A percentile compares a stretch with the other conserved stretches of the same genome.
phyloP scores from a whole-genome alignment of 371 early-diverging fungal genomes.

The Mucor lusitanicus region DNA sequence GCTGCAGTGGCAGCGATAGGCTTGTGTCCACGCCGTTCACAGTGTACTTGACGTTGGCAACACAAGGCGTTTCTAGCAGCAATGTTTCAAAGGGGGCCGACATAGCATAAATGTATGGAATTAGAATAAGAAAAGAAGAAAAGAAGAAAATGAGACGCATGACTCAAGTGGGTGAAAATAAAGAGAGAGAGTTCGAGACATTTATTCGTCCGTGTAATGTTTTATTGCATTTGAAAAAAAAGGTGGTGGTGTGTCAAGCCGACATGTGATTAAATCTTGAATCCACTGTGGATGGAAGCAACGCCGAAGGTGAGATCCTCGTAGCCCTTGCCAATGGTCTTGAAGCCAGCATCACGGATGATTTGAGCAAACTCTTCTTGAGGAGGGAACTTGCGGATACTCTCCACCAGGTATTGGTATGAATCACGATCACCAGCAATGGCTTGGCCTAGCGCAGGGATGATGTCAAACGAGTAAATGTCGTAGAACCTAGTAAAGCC shows the following conservation, averaged over 20 bases:
- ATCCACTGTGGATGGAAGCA: constrained; percentile 94
- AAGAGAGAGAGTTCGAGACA: neutral
- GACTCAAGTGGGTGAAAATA: neutral
- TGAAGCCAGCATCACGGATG: constrained; percentile 90
- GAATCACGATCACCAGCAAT: constrained; percentile 92
- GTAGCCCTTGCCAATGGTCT: constrained; percentile 86
- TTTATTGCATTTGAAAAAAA: neutral
- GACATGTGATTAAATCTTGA: constrained; percentile 62
- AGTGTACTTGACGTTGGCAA: neutral
- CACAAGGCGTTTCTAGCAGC: constrained; percentile 1
- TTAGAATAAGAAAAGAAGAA: neutral
- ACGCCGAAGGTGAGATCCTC: constrained; percentile 97
- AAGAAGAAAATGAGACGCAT: neutral
- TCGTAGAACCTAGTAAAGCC: constrained; percentile 86
- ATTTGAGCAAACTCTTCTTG: constrained; percentile 90
- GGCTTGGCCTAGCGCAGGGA: constrained; percentile 87
- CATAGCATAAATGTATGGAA: neutral
- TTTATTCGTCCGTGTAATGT: neutral
- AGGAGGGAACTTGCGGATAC: constrained; percentile 93
- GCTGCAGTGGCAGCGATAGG: neutral
- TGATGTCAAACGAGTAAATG: constrained; percentile 91
- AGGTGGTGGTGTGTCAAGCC: no score
- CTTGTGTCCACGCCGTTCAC: neutral
- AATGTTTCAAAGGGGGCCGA: neutral
- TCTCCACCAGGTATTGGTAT: constrained; percentile 98